phyloP scores from a whole-genome alignment of 164 flowering plant species.

The Stephania japonica region DNA sequence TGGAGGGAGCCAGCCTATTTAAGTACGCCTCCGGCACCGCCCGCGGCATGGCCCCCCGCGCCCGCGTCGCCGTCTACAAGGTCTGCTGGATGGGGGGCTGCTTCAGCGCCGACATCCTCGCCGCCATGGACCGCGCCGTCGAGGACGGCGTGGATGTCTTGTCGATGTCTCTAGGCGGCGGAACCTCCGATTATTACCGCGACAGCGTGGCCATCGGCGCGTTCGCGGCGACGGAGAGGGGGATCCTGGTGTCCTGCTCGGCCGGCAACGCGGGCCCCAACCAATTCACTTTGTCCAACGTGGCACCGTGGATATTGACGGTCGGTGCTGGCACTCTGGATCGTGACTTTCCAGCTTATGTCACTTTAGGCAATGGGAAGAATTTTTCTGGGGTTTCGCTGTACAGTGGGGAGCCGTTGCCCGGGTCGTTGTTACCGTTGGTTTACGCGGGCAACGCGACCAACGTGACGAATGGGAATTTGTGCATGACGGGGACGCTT shows the following conservation, averaged over 20 bases:
- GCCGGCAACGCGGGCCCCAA: conserved; percentile 85
- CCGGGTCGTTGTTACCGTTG: conserved; percentile 32
- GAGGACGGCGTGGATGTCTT: conserved; percentile 74
- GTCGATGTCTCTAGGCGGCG: conserved; percentile 85
- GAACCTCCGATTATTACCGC: conserved; percentile 38
- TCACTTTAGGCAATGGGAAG: conserved; percentile 56
- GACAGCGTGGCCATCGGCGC: conserved; percentile 74
- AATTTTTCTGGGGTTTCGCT: conserved; percentile 63
- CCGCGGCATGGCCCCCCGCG: conserved; percentile 77
- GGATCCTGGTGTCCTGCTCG: conserved; percentile 80
- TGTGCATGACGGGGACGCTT: conserved; percentile 54
- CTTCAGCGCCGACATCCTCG: conserved; percentile 59
- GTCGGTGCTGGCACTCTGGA: conserved; percentile 90
- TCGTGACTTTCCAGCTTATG: conserved; percentile 74
- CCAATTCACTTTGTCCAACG: conserved; percentile 48
- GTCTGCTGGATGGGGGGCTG: conserved; percentile 91
- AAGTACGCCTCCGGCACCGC: conserved; percentile 77
- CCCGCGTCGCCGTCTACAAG: conserved; percentile 74
- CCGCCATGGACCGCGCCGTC: conserved; percentile 71
- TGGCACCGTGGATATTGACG: conserved; percentile 90
- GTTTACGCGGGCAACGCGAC: conserved; percentile 59
- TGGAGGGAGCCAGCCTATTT: conserved; percentile 59
- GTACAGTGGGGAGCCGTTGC: conserved; percentile 43
- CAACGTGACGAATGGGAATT: conserved; percentile 35
- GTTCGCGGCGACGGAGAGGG: conserved; percentile 52